Evolutionary conservation across 2,329 filamentous ascomycete species (phyloP), one percentile per base, ranked within the genome.

Genomic region (Byssoonygena ceratinophila): DNA sequence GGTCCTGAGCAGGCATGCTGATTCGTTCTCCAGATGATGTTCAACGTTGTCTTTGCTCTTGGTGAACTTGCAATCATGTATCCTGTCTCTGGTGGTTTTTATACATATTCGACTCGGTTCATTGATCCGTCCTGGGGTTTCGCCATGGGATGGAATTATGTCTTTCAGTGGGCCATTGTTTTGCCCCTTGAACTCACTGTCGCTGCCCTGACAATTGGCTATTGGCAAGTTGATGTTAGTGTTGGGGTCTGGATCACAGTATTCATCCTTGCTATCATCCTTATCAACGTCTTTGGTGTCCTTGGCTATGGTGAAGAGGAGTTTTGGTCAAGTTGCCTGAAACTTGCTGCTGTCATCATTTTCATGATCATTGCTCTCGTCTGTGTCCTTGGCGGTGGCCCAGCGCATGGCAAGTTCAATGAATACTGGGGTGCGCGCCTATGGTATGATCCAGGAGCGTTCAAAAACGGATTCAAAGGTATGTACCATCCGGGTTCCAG

Each of bases 321-420:
- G 62, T 91, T 91, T 58, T 71, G 87, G 57, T 89, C 91, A 63
- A 82, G 84, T 48, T 80, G 88, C 47, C 71, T 94, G 68, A 94
- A 94, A 65, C 80, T 94, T 45, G 76, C 83, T 20, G 86, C 87
- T 34, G 80, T 94, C 16, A 83, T 92, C 55, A 86, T 84, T 53
- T 92, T 90, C 70, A 88, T 91, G 81, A 79, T 95, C 47, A 79
- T 94, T 3, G 89, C 86, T 7, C 81, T 94, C 52, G 80, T 94
- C 52, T 68, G 74, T 51, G 68, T 71, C 53, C 67, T 66, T 37
- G 71, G 71, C 37, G 71, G 71, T 48, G 68, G 67, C 2, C 68
- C 69, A 16, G 71, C 59, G 3, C 60, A 63, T 12, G 69, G 67
- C 11, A 58, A 60, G 43, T 59, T 54, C 34, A 40, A 45, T 29